Base-by-base conservation (phyloP, 2,329 filamentous ascomycete genomes). In the Sarocladium strictum region DNA sequence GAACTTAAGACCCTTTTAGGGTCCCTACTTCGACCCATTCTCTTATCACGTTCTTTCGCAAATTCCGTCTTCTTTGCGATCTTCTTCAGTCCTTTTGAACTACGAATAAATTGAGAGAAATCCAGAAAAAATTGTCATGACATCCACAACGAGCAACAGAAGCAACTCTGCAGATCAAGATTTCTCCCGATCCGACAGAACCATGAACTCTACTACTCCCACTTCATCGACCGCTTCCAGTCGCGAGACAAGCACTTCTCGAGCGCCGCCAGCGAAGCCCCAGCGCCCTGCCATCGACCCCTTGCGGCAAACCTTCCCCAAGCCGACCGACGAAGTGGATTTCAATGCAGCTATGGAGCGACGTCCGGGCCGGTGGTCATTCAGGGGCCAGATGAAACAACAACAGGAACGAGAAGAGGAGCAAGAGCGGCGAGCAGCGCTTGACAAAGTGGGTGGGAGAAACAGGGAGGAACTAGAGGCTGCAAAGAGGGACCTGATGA, bases 401-500 rank as follows among this genome's bases (percentile, higher is more conserved):
- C 49, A 56, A 15, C 32, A 53, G 23, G 33, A 40, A 12, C 50
- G 33, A 7, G 50, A 53, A n/a, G 50, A 7, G 5, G 35, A 53
- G 33, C 50, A 38, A 21, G 29, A 38, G 21, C 26, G 33, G 11
- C 50, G 56, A 15, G 54, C 43, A 17, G 60, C 53, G 23, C 62
- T 60, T 12, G 55, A 67, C 17, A 58, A 65, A 35, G 62, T 67
- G 56, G 64, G 67, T 45, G 70, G 71, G 45, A 64, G 66, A 56
- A 66, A 69, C 37, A 65, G 65, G 15, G 65, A 64, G 56, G 71
- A 74, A 45, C 69, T 80, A 37, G 75, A 76, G 53, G 69, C 71
- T 33, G 70, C 70, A 26, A 82, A 81, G 70, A 67, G 63, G 56
- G 69, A 77, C 32, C 66, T 81, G 15, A 69, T 76, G 21, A 53